Conservation (phyloP, 306 rosid species). For the Aeschynomene evenia region DNA sequence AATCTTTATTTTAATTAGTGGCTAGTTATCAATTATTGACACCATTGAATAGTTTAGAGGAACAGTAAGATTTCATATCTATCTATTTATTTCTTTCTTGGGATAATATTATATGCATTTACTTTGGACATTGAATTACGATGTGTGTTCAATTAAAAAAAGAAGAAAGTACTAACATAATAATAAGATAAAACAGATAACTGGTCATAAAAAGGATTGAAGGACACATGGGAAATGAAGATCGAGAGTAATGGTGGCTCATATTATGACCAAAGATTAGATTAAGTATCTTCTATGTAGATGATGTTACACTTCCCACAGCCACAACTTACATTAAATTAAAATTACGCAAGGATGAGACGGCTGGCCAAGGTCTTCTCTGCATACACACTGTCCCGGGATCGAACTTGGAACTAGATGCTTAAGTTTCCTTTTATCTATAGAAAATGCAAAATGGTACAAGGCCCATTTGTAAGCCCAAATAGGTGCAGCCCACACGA, state of each 20-base stretch:
- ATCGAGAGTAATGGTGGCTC: not conserved
- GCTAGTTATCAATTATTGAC: conserved; percentile 1
- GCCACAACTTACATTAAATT: not conserved
- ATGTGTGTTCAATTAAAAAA: not conserved
- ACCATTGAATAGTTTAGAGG: conserved; percentile 8
- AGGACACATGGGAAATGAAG: not conserved
- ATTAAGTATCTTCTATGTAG: not conserved
- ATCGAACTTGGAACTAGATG: too few relatives aligned
- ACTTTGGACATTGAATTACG: not conserved
- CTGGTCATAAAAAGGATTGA: not conserved
- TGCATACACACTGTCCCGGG: too few relatives aligned
- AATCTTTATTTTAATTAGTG: not conserved
- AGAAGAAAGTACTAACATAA: too few relatives aligned
- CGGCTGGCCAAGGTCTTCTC: too few relatives aligned
- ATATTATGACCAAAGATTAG: not conserved
- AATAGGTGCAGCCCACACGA: too few relatives aligned
- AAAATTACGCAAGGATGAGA: not conserved
- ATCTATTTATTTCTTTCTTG: not conserved
- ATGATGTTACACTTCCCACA: not conserved
- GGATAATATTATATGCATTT: not conserved
- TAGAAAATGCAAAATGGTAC: too few relatives aligned
- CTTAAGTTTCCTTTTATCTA: too few relatives aligned
- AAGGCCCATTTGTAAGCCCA: too few relatives aligned
- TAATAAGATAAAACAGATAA: not conserved
- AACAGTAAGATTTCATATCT: conserved; percentile 22